Base-by-base conservation (phyloP, 352 stramenopile genomes). In the Pythium plurisporium region DNA sequence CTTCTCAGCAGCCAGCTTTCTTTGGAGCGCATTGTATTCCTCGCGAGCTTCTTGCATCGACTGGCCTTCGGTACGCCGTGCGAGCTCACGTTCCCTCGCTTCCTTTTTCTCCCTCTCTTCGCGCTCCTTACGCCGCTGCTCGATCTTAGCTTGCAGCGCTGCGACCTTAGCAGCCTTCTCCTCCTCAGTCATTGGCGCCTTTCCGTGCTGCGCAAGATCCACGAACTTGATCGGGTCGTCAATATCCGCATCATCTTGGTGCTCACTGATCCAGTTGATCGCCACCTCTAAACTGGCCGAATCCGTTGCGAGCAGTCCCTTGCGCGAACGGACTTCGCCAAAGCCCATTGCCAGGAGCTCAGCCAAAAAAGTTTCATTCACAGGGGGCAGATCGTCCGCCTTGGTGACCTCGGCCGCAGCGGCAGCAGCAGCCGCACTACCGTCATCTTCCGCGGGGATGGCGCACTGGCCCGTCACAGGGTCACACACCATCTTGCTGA, bases 331-430 rank as follows among this genome's bases (percentile, higher is more conserved):
- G 9, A 96, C 60, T 44, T 94, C 86, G 10, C 75, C 58, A 27
- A 96, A 96, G 4, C 86, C 88, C 87, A 96, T 96, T 20, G 95
- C 85, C 19, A 76, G 73, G 36, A 94, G 57, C 55, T 92, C 74
- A 1, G 50, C 56, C 48, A 95, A 59, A 23, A 93, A 74, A 6
- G 74, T 61, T 30, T 89, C 76, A 38, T 92, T 90, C 49, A 93
- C 82, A 25, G 77, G 68, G 19, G 78, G 79, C 6, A 72, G 40
- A 0, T 59, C 73, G 41, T 75, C 71, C 14, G 30, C 59, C 22
- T 82, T 71, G 4, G 67, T 59, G 14, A 66, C 44, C 27, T 55
- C 46, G 8, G 58, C 34, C 3, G 44, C 46, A 0, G 55, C 55
- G 19, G 54, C 65, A 27, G 67, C 58, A 0, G 64, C 64, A 1